A percentile compares a stretch with the other conserved stretches of the same genome.
phyloP scores from a whole-genome alignment of 1,284 basidiomycete species.

The Schizophyllum amplum region DNA sequence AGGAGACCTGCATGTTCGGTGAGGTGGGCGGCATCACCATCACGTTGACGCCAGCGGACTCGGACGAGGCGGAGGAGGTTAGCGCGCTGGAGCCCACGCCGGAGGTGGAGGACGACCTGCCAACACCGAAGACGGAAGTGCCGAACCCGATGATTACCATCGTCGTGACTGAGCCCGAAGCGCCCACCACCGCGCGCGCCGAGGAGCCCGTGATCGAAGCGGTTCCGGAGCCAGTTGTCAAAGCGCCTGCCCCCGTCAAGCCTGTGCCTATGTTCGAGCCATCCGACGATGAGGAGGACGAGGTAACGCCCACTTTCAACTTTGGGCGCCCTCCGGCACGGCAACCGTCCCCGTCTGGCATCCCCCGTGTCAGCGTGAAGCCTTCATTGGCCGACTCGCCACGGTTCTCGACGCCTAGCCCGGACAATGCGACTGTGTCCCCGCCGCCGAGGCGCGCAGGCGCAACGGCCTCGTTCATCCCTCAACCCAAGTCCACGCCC shows the following conservation, averaged over 20 bases:
- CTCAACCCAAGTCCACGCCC: slow-evolving; percentile 31
- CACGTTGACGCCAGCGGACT: slow-evolving; percentile 41
- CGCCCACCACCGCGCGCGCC: neutral
- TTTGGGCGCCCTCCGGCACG: slow-evolving; percentile 26
- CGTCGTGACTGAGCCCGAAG: neutral
- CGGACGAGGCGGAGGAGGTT: slow-evolving; percentile 27
- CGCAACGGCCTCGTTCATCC: slow-evolving; percentile 40
- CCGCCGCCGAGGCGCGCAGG: slow-evolving; percentile 43
- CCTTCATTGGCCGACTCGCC: slow-evolving; percentile 5
- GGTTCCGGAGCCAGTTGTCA: neutral
- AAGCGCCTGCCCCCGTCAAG: slow-evolving; percentile 6
- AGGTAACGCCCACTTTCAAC: slow-evolving; percentile 25
- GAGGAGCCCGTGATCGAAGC: neutral
- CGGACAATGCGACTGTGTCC: slow-evolving; percentile 24
- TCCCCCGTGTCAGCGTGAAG: slow-evolving; percentile 38
- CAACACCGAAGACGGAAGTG: neutral
- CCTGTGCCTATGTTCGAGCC: slow-evolving; percentile 17
- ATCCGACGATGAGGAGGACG: slow-evolving; percentile 21
- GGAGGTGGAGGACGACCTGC: slow-evolving; percentile 10
- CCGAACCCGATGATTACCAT: neutral
- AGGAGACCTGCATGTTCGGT: slow-evolving; percentile 27
- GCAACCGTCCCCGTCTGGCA: slow-evolving; percentile 17
- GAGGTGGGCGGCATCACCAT: slow-evolving; percentile 60
- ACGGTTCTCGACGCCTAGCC: slow-evolving; percentile 7
- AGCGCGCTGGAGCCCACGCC: slow-evolving; percentile 10